Percentiles rank a stretch among this genome's conserved stretches.
phyloP scores from a whole-genome alignment of 371 early-diverging fungal species.

The Gilbertella persicaria region DNA sequence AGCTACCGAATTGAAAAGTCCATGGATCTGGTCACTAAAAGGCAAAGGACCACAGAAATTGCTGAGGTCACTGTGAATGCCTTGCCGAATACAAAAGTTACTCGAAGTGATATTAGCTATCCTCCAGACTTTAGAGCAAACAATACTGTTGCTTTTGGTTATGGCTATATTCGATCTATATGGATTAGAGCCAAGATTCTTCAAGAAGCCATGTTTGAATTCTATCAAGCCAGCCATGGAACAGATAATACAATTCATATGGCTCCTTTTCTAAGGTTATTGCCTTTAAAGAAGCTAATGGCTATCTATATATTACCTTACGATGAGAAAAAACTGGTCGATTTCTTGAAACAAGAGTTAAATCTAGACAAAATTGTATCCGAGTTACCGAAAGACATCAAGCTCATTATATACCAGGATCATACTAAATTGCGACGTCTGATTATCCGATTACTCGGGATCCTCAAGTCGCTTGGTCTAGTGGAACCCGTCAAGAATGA shows the following conservation, averaged over 20 bases:
- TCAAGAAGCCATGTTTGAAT: conserved; percentile 8
- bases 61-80: conserved; percentile 1
- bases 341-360: neutral
- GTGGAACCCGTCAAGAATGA: neutral
- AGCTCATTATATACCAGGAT: neutral
- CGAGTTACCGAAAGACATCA: conserved; percentile 15
- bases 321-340: neutral
- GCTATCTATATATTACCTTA: conserved; percentile 7
- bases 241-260: neutral
- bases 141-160: neutral
- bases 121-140: too few species aligned
- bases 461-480: conserved; percentile 3
- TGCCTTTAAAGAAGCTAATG: conserved; percentile 4
- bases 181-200: conserved; percentile 13
- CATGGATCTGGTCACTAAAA: neutral
- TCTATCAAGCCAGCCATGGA: neutral
- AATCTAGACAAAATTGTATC: neutral
- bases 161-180: conserved; percentile 19
- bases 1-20: conserved; percentile 1
- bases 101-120: neutral
- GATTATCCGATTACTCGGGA: neutral
- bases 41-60: neutral
- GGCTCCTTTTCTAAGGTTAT: neutral
- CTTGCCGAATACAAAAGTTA: neutral
- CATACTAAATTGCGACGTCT: neutral